These are phyloP conservation scores for Sugiyamaella xylanicola DNA, from an alignment of 1,139 yeast genomes.

Conservation along the genomic window DNA sequence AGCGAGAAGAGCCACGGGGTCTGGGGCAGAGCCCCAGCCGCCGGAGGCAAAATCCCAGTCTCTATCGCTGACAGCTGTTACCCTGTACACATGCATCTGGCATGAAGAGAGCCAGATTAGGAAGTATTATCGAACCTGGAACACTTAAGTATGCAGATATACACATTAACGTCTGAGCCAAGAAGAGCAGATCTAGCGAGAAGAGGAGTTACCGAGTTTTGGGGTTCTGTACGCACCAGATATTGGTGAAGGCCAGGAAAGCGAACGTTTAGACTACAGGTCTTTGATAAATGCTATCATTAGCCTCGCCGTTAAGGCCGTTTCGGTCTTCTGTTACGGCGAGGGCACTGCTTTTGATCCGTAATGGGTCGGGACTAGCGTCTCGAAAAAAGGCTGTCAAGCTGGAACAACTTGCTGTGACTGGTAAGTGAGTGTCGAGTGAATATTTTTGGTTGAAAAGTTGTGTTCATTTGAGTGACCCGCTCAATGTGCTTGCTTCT, in stretches of 20 bases:
- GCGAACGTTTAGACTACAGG: too few species aligned
- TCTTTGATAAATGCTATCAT: neutral
- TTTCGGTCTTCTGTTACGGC: neutral
- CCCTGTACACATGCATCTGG: too few species aligned
- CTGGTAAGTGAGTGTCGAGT: neutral
- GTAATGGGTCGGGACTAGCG: neutral
- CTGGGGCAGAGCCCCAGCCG: too few species aligned
- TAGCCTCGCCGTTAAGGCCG: neutral
- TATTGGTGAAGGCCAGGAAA: too few species aligned
- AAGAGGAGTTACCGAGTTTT: neutral
- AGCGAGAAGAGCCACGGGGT: too few species aligned
- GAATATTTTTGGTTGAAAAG: neutral
- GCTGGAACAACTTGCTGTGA: neutral
- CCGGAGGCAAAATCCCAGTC: too few species aligned
- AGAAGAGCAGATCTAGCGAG: neutral
- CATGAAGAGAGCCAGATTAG: too few species aligned
- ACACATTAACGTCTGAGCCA: neutral
- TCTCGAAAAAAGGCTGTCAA: constrained; percentile 4
- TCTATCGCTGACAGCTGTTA: too few species aligned
- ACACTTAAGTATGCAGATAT: too few species aligned
- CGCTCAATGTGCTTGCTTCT: too few species aligned
- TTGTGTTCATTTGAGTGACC: neutral
- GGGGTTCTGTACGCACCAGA: neutral
- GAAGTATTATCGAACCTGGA: too few species aligned
- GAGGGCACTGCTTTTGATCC: neutral